Evolutionary conservation across 441 rosid species (phyloP), one percentile per base, ranked within the genome.

Genomic region (Croton setiger): DNA sequence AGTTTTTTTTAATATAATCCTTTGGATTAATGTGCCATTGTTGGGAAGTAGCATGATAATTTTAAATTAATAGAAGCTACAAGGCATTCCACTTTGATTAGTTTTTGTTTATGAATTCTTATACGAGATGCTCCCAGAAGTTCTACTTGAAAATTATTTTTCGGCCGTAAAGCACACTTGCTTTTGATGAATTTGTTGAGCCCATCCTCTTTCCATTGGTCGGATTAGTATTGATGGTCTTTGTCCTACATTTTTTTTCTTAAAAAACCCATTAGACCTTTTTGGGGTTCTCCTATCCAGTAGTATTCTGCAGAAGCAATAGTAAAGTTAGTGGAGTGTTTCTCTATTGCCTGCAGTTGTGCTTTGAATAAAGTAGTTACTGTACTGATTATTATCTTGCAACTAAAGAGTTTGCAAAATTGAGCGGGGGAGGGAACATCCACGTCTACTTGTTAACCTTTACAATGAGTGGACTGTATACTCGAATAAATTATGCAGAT

Each of bases 1-100:
- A 68, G 60, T 63, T 55, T 11, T 12, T 51, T 23, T 23, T 12
- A 45, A 39, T 15, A 59, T 51, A 59, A n/a, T 63, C 35, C 68
- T n/a, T 43, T 35, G 33, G 11, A 21, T 55, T 35, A 10, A 51
- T 69, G 11, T 60, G 63, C 63, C 60, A 74, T 67, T 47, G 70
- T 53, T 71, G 68, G 75, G 60, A 49, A 57, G 77, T 56, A 64
- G 59, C 23, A 35, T 67, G 56, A 76, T 78, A 74, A 63, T 70
- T 61, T 63, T 67, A 69, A 51, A 71, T 35, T 64, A 41, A 39
- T 47, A 53, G 44, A 74, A 53, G 43, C 64, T 74, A 47, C 73
- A 67, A 68, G 51, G 72, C 10, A 63, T 66, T 69, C 82, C 79
- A 81, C 80, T 76, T 76, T 64, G 78, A 49, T 72, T 56, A 45